phyloP scores from a whole-genome alignment of 2,329 filamentous ascomycete genomes.

The Pseudopithomyces maydicus region DNA sequence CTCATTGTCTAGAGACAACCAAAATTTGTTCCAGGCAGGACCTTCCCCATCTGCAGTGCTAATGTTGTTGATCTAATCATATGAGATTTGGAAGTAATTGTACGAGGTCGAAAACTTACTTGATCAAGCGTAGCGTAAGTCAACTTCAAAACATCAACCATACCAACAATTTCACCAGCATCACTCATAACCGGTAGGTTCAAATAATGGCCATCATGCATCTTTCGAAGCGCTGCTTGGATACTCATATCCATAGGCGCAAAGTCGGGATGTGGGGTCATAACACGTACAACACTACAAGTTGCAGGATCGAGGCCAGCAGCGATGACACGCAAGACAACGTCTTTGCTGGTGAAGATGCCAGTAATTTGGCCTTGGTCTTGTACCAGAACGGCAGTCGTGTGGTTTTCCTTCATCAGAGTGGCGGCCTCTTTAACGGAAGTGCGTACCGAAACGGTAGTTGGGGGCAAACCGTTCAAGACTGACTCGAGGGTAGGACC shows the following conservation, averaged over 20 bases:
- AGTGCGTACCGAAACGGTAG: constrained; percentile 92
- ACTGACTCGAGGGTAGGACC: constrained; percentile 95
- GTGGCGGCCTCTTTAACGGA: constrained; percentile 94
- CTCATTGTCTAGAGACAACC: constrained; percentile 93
- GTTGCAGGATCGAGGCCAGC: constrained; percentile 91
- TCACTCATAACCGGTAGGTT: constrained; percentile 99
- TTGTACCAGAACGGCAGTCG: constrained; percentile 92
- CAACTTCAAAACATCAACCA: constrained; percentile 98
- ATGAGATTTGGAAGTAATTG: constrained; percentile 10
- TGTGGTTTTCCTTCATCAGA: constrained; percentile 99
- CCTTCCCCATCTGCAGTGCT: constrained; percentile 85
- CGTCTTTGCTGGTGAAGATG: constrained; percentile 99
- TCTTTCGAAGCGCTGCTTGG: constrained; percentile 95
- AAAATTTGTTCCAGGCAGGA: constrained; percentile 99
- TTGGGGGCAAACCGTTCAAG: constrained; percentile 86
- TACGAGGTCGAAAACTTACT: constrained; percentile 56
- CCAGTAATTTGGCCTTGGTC: constrained; percentile 97
- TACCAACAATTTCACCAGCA: constrained; percentile 93
- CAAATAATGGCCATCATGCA: constrained; percentile 99
- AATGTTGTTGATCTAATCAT: constrained; percentile 80
- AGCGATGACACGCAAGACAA: constrained; percentile 95
- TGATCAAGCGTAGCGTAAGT: constrained; percentile 98
- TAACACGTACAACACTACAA: constrained; percentile 97
- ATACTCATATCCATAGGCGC: constrained; percentile 99
- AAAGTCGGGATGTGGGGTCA: constrained; percentile 99